Conservation (phyloP, 495 filamentous ascomycete genomes). For the Aspergillus sclerotiicarbonarius region DNA sequence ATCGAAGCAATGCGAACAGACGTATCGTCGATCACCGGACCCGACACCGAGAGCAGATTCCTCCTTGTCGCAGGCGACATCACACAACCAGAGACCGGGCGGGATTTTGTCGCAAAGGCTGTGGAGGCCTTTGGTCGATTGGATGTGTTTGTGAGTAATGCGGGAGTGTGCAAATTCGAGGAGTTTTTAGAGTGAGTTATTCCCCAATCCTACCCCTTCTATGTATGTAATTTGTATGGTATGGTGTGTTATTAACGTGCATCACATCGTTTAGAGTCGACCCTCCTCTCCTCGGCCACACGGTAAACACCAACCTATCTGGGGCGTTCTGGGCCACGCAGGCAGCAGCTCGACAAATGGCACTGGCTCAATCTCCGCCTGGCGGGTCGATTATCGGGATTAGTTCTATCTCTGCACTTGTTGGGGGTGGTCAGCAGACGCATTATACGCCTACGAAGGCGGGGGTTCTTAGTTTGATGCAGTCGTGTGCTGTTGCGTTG, state of each 20-base stretch:
- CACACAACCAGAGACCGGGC: slow-evolving; percentile 60
- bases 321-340: slow-evolving; percentile 85
- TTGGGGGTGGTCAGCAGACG: slow-evolving; percentile 75
- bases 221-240: background rate
- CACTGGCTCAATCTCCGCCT: slow-evolving; percentile 48
- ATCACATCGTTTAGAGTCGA: slow-evolving; percentile 36
- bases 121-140: slow-evolving; percentile 59
- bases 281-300: slow-evolving; percentile 59
- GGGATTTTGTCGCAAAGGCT: slow-evolving; percentile 53
- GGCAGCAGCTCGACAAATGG: slow-evolving; percentile 81
- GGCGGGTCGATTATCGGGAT: slow-evolving; percentile 84
- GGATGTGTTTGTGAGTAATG: slow-evolving; percentile 85
- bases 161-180: slow-evolving; percentile 79
- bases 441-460: slow-evolving; percentile 95
- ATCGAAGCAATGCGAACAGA: slow-evolving; percentile 54
- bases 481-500: slow-evolving; percentile 75
- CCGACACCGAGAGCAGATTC: slow-evolving; percentile 43
- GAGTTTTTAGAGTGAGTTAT: slow-evolving; percentile 67
- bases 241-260: background rate
- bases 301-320: slow-evolving; percentile 74
- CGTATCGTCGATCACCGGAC: slow-evolving; percentile 40
- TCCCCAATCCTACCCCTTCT: background rate
- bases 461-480: slow-evolving; percentile 79
- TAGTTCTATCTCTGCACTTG: slow-evolving; percentile 78
- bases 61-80: slow-evolving; percentile 66